Conservation (phyloP, 2,329 filamentous ascomycete species). For the Penicillium sp. region DNA sequence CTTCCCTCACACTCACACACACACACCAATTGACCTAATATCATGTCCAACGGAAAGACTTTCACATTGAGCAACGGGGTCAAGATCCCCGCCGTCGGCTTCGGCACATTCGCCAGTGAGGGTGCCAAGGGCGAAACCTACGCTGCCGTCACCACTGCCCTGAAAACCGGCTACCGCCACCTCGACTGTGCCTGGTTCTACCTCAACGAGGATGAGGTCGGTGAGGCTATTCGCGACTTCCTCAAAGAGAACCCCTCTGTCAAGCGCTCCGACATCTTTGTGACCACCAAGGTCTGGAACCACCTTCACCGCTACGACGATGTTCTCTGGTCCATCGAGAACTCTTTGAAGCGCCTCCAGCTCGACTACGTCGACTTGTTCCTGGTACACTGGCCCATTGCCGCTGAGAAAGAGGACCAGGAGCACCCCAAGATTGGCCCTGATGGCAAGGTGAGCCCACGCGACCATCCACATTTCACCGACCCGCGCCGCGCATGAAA, state of each 20-base stretch:
- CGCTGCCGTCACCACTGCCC: conserved; percentile 53
- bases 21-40: conserved; percentile 18
- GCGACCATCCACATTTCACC: background rate
- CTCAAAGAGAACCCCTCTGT: conserved; percentile 50
- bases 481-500: background rate
- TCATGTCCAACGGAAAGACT: conserved; percentile 57
- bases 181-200: conserved; percentile 60
- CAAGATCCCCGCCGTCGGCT: conserved; percentile 63
- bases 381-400: conserved; percentile 55
- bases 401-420: conserved; percentile 53
- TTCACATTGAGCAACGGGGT: conserved; percentile 61
- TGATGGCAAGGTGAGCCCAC: conserved; percentile 51
- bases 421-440: conserved; percentile 51
- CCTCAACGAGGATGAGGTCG: conserved; percentile 56
- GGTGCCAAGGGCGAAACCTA: conserved; percentile 62
- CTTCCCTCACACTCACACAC: conserved; percentile 7
- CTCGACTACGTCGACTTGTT: conserved; percentile 74
- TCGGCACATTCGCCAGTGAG: conserved; percentile 69
- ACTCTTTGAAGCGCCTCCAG: conserved; percentile 65
- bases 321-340: conserved; percentile 55
- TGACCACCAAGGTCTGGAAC: conserved; percentile 57
- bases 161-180: conserved; percentile 56
- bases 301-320: conserved; percentile 52
- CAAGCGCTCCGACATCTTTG: conserved; percentile 54
- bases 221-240: conserved; percentile 57